Percentiles rank a stretch among this genome's conserved stretches.
phyloP scores from a whole-genome alignment of 2,329 filamentous ascomycete species.

The Fusarium sp. region DNA sequence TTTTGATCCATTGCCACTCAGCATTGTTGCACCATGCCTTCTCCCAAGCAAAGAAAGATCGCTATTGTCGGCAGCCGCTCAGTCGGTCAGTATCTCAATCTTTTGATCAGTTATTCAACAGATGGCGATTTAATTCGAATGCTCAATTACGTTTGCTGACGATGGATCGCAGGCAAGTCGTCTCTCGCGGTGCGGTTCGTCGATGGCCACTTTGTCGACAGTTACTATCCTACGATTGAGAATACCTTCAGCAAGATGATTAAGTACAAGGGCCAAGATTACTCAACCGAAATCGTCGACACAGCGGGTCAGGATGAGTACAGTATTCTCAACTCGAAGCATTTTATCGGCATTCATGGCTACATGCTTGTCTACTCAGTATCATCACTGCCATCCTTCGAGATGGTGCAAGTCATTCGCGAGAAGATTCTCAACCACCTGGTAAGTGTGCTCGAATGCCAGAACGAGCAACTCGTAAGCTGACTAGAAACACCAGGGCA shows the following conservation, averaged over 20 bases:
- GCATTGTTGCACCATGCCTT: constrained; percentile 42
- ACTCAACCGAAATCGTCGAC: constrained; percentile 96
- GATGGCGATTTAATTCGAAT: not conserved
- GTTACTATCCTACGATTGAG: constrained; percentile 98
- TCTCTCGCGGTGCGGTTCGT: constrained; percentile 97
- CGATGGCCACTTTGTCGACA: constrained; percentile 98
- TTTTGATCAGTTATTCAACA: not conserved
- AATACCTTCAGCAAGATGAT: constrained; percentile 99
- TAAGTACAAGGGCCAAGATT: constrained; percentile 92
- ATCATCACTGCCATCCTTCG: constrained; percentile 90
- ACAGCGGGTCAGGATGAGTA: constrained; percentile 99
- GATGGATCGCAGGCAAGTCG: constrained; percentile 79
- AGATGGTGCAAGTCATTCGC: constrained; percentile 95
- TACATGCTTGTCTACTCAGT: constrained; percentile 99
- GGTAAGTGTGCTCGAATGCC: constrained; percentile 63
- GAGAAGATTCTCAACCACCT: constrained; percentile 98
- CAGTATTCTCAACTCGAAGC: constrained; percentile 97
- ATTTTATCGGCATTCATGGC: constrained; percentile 98
- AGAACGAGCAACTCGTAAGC: not conserved
- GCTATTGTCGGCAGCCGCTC: constrained; percentile 95
- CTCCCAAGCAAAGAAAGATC: constrained; percentile 91
- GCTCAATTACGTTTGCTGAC: constrained; percentile 15
- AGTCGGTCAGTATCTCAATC: constrained; percentile 64
- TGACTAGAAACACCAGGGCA: constrained; percentile 68
- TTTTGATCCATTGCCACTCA: constrained; percentile 19